Percentiles rank a stretch among this genome's conserved stretches.
Evolutionary conservation across 1,284 basidiomycete species (phyloP).

Genomic region (Xerocomus nothofagi): DNA sequence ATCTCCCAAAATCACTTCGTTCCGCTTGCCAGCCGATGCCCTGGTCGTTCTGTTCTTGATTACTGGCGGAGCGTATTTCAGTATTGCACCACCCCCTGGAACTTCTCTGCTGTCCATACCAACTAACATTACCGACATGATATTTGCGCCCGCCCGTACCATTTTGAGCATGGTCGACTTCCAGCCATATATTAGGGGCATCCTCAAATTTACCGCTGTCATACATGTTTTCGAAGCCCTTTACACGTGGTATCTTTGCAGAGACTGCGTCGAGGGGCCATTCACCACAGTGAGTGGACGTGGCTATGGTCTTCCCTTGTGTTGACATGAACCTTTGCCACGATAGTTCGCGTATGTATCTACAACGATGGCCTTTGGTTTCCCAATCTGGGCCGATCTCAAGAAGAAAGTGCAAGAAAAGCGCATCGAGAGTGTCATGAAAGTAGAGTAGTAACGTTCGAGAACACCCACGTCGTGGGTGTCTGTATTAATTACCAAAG

Average conservation of each 20-base stretch:
- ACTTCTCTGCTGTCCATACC: conserved; percentile 30
- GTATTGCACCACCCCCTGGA: conserved; percentile 38
- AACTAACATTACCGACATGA: conserved; percentile 24
- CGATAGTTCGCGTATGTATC: conserved; percentile 51
- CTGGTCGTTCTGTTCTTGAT: conserved; percentile 5
- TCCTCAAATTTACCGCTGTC: conserved; percentile 17
- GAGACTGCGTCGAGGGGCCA: conserved; percentile 55
- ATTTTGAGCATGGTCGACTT: conserved; percentile 21
- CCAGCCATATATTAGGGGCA: conserved; percentile 7
- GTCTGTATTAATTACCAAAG: neutral
- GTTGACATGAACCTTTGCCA: conserved; percentile 4
- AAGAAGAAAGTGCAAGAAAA: conserved; percentile 59
- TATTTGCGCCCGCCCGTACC: conserved; percentile 24
- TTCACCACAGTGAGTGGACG: conserved; percentile 50
- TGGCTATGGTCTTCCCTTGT: neutral
- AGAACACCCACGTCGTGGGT: neutral
- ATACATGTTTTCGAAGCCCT: conserved; percentile 52
- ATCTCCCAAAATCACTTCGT: conserved; percentile 59
- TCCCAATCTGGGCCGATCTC: conserved; percentile 46
- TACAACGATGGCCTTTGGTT: conserved; percentile 47
- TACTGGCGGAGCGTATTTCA: conserved; percentile 38
- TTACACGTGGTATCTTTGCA: conserved; percentile 55
- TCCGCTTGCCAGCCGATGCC: conserved; percentile 42
- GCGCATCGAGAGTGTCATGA: conserved; percentile 75
- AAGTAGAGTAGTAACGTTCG: conserved; percentile 48